Conservation (phyloP, 106 monocot genomes). For the Platanthera zijinensis region DNA sequence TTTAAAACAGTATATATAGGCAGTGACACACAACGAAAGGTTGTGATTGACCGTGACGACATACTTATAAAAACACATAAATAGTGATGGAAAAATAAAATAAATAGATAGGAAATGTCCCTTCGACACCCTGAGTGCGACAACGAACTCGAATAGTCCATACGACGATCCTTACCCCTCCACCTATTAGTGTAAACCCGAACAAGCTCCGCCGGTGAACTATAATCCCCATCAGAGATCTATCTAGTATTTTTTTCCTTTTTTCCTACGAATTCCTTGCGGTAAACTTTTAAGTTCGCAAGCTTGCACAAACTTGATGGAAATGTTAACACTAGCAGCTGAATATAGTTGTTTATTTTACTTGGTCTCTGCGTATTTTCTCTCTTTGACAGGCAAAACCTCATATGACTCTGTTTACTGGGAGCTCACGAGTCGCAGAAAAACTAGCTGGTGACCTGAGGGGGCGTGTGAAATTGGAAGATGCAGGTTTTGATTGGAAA, state of each 20-base stretch:
- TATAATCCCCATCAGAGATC: too few species aligned
- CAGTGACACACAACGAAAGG: too few species aligned
- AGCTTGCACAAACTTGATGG: not conserved
- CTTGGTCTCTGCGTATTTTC: not conserved
- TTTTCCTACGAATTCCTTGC: not conserved
- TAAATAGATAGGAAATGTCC: too few species aligned
- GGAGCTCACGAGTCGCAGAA: slow-evolving; percentile 89
- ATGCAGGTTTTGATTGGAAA: slow-evolving; percentile 99
- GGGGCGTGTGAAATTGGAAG: slow-evolving; percentile 87
- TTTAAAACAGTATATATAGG: too few species aligned
- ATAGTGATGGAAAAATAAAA: too few species aligned
- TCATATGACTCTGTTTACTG: slow-evolving; percentile 90
- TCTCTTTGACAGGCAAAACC: slow-evolving; percentile 56
- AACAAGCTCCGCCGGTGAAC: too few species aligned
- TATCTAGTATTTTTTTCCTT: not conserved
- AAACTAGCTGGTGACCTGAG: slow-evolving; percentile 75
- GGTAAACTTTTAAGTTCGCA: not conserved
- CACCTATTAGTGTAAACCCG: too few species aligned
- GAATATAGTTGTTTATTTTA: not conserved
- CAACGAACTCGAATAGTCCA: too few species aligned
- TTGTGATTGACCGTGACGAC: too few species aligned
- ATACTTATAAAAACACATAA: too few species aligned
- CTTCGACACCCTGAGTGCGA: too few species aligned
- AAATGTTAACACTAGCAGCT: not conserved
- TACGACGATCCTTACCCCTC: too few species aligned